Evolutionary conservation across 2,329 filamentous ascomycete genomes (phyloP), one percentile per base, ranked within the genome.

Genomic region (Dothistroma septosporum): DNA sequence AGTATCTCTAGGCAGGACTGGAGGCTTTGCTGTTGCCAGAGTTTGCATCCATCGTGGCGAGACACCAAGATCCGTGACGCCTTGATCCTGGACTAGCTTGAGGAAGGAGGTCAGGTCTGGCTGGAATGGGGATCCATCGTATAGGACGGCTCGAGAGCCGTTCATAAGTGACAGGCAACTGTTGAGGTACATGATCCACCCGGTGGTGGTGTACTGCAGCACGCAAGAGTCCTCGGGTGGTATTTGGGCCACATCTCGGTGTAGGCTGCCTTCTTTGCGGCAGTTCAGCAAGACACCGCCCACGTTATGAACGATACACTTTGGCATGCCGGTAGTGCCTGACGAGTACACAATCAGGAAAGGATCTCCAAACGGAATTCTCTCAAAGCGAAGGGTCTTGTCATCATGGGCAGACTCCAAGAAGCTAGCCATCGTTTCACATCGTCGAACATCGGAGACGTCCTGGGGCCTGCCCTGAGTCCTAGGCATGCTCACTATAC

Each of bases 171-270:
- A 78, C 21, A 80, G 78, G 0, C 90, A 78, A 41, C 82, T 83
- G 2, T 80, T 76, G 9, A 92, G 77, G 71, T 93, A 94, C 91
- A 96, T 95, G 75, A 96, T 94, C 91, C 91, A 95, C 0, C 89
- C 88, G 0, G 88, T 91, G 0, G 82, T 83, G 0, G 82, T 87
- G 68, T 85, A 87, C 69, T 87, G 85, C 35, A 87, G 65, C 0
- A 80, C 77, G 16, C 73, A 79, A 1, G 77, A 72, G 2, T 67
- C 56, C 14, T 69, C 64, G 0, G 69, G 65, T 46, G 66, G 56
- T 7, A 52, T 56, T 0, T 79, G 71, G 0, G 73, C 73, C 47
- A 80, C 67, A 53, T 82, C 76, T 7, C 77, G 73, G 65, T 87
- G 83, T 22, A 87, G 69, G 22, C 71, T 74, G 0, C 77, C 78